A percentile compares a stretch with the other conserved stretches of the same genome.
phyloP scores from a whole-genome alignment of 2,329 filamentous ascomycete species.

The Paecilomyces sp. region DNA sequence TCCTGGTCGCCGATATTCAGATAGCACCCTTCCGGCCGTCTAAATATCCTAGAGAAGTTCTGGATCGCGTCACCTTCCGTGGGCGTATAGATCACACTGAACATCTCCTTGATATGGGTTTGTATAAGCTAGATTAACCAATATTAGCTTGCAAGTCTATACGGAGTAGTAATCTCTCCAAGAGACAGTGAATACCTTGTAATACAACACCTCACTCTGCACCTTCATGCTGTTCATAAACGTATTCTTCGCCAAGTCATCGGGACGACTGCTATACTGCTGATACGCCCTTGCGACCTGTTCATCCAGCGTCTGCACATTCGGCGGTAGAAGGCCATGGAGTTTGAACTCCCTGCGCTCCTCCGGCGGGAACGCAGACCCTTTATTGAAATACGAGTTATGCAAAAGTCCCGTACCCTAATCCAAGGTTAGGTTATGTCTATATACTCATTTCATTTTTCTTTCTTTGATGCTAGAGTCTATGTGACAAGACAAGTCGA shows the following conservation, averaged over 20 bases:
- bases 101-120: slow-evolving; percentile 79
- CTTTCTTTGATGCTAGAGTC: too few species aligned
- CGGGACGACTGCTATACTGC: slow-evolving; percentile 59
- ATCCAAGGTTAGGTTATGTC: neutral
- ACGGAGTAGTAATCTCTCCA: too few species aligned
- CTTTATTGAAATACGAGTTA: slow-evolving; percentile 71
- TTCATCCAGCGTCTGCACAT: slow-evolving; percentile 67
- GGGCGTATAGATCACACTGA: slow-evolving; percentile 82
- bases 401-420: slow-evolving; percentile 53
- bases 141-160: neutral
- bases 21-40: slow-evolving; percentile 73
- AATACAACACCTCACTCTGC: slow-evolving; percentile 80
- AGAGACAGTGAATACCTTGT: slow-evolving; percentile 44
- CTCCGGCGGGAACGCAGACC: slow-evolving; percentile 64
- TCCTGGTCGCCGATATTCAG: slow-evolving; percentile 65
- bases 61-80: slow-evolving; percentile 85
- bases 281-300: slow-evolving; percentile 72
- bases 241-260: slow-evolving; percentile 74
- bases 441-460: too few species aligned
- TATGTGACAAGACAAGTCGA: neutral
- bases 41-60: slow-evolving; percentile 72
- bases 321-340: slow-evolving; percentile 63
- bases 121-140: slow-evolving; percentile 53
- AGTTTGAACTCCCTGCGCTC: slow-evolving; percentile 66
- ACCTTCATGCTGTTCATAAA: slow-evolving; percentile 80